Evolutionary conservation across 257 asterid species (phyloP), one percentile per base, ranked within the genome.

Genomic region (Haberlea rhodopensis): DNA sequence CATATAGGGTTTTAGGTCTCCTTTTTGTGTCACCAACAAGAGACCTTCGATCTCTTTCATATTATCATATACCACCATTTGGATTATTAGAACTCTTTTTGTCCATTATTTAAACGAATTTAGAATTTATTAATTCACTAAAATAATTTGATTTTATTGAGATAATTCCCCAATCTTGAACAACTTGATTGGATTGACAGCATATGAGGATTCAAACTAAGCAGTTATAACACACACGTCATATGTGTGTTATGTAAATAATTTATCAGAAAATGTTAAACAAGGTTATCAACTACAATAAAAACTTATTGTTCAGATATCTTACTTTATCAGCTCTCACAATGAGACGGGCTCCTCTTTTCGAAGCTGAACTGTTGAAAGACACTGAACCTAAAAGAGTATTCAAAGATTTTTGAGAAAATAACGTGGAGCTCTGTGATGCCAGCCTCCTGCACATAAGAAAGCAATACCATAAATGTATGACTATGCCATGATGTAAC

Each of bases 251-350:
- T 37, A 15, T 0, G 18, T 4, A 13, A 40, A 1, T 15, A 13
- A 40, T 13, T 40, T 40, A 15, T 40, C 49, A 40, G 19, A 40
- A 37, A 40, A 3, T 40, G 15, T 40, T 18, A 13, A 40, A 62
- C 13, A 20, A 6, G 49, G 53, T 57, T 52, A 22, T 61, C 10
- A 34, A 45, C 22, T 20, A 48, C 5, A 57, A 7, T 13, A 19
- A 19, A n/a, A 21, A 72, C 51, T 49, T 5, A 22, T 5, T 18
- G 60, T 40, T 54, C 24, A 24, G 32, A 49, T 32, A 57, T 72
- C 96, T 82, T 70, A 94, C 99, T 60, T 71, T 78, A 21, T 80
- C 90, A 67, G 99, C 97, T 81, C 99, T 87, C 79, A 87, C 95
- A 60, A 85, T 68, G 58, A 94, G 76, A 18, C 82, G 78, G 64